Conservation (phyloP, 192 early-diverging fungal genomes). For the Allomyces arbusculus region DNA sequence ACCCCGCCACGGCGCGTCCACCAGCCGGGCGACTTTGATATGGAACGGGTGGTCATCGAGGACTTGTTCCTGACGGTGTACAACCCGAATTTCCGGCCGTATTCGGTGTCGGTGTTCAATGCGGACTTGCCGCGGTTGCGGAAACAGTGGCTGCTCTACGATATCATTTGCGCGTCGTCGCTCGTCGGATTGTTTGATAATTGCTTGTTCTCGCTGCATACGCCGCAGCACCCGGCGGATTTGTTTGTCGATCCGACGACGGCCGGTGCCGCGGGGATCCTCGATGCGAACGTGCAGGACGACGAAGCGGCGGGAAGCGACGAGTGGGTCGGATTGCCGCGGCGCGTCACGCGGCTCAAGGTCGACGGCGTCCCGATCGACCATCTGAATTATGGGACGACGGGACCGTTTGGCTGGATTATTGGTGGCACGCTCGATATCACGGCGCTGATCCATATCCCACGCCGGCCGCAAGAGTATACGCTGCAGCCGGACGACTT, state of each 20-base stretch:
- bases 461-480: conserved; percentile 6
- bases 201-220: conserved; percentile 80
- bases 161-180: conserved; percentile 65
- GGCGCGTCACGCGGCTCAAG: conserved; percentile 1
- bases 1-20: conserved; percentile 33
- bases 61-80: conserved; percentile 74
- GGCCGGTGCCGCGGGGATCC: too few relatives aligned
- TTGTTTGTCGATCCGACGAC: not conserved
- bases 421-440: conserved; percentile 73
- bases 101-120: conserved; percentile 65
- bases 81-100: conserved; percentile 69
- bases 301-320: conserved; percentile 19
- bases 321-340: not conserved
- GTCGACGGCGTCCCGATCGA: conserved; percentile 78
- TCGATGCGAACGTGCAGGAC: conserved; percentile 13
- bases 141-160: conserved; percentile 83
- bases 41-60: conserved; percentile 60
- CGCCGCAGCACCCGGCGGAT: conserved; percentile 45
- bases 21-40: conserved; percentile 61
- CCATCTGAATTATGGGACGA: conserved; percentile 64
- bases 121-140: conserved; percentile 63
- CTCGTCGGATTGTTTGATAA: conserved; percentile 87
- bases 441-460: conserved; percentile 42
- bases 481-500: conserved; percentile 11
- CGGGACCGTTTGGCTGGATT: conserved; percentile 86